Percentiles rank a stretch among this genome's conserved stretches.
phyloP scores from a whole-genome alignment of 192 early-diverging fungal genomes.

The Jimgerdemannia flammicorona region DNA sequence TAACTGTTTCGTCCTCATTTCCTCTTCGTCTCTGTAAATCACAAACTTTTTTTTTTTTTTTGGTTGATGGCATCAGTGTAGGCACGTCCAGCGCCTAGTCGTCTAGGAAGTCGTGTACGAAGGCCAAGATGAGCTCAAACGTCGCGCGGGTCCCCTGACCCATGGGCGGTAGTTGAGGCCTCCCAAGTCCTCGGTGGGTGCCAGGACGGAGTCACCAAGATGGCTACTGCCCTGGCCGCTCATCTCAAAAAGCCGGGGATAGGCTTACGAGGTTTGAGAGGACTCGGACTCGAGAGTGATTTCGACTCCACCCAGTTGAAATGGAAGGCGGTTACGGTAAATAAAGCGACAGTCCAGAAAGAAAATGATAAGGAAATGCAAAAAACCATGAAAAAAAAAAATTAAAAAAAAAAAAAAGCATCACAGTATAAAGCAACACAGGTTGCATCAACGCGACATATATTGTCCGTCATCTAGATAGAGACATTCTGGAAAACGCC shows the following conservation, averaged over 20 bases:
- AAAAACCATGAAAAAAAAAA: too few relatives aligned
- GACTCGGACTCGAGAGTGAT: conserved; percentile 67
- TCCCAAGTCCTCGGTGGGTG: conserved; percentile 86
- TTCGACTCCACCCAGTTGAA: conserved; percentile 71
- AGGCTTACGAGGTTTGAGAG: conserved; percentile 49
- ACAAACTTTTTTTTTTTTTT: too few relatives aligned
- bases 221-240: conserved; percentile 60
- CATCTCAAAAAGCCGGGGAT: conserved; percentile 79
- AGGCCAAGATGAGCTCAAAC: conserved; percentile 87
- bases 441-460: conserved; percentile 74
- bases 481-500: conserved; percentile 61
- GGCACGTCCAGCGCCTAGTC: conserved; percentile 86
- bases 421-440: conserved; percentile 86
- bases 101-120: conserved; percentile 74
- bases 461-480: conserved; percentile 55
- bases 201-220: conserved; percentile 84
- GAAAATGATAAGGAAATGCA: neutral
- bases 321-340: conserved; percentile 25
- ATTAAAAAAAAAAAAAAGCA: conserved; percentile 33
- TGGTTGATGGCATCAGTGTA: too few relatives aligned
- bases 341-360: neutral
- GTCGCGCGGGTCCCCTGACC: conserved; percentile 83
- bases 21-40: too few relatives aligned
- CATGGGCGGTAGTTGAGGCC: conserved; percentile 81
- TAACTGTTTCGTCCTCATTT: too few relatives aligned